Evolutionary conservation across 2,329 filamentous ascomycete genomes (phyloP).

Genomic region (Karstenula rhodostoma): DNA sequence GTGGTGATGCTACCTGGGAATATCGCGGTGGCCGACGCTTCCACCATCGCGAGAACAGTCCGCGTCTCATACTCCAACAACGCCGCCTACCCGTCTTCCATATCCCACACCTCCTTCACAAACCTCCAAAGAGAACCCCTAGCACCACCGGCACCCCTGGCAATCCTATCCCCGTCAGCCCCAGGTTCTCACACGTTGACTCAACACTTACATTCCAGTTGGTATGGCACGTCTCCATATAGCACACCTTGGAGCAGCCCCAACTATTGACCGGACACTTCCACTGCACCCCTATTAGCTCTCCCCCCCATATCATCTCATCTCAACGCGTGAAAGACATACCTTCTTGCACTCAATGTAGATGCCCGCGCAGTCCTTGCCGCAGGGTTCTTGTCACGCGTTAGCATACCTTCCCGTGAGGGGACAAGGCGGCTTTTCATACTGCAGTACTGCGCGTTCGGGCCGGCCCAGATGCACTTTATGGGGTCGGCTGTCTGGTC

Average conservation of each 20-base stretch:
- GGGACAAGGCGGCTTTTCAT: not conserved
- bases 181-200: not conserved
- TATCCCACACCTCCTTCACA: too few species aligned
- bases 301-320: not conserved
- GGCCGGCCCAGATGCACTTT: not conserved
- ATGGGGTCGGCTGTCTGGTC: not conserved
- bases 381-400: not conserved
- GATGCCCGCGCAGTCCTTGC: not conserved
- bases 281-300: not conserved
- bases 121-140: too few species aligned
- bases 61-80: too few species aligned
- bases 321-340: not conserved
- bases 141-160: not conserved
- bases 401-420: not conserved
- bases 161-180: not conserved
- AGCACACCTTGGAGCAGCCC: slow-evolving; percentile 9
- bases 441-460: not conserved
- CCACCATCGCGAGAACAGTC: too few species aligned
- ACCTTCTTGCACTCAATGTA: not conserved
- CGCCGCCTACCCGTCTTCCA: too few species aligned
- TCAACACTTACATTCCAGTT: not conserved
- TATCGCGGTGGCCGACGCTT: too few species aligned
- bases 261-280: not conserved
- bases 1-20: too few species aligned
- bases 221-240: not conserved